Base-by-base conservation (phyloP, 768 basidiomycete species). In the Chalciporus chontae region DNA sequence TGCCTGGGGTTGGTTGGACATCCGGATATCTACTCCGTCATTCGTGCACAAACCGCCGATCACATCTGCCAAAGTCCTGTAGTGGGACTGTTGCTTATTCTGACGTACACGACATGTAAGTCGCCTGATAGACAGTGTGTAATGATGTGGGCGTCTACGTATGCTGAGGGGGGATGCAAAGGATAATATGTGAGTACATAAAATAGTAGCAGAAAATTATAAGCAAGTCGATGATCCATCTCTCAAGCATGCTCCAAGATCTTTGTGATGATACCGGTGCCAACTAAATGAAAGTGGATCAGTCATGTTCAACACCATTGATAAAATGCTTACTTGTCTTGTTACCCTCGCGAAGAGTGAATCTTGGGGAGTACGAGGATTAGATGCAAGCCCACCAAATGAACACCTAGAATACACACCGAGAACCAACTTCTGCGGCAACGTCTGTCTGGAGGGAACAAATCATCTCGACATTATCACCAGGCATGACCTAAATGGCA, bases 391-490 rank as follows among this genome's bases (percentile, higher is more conserved):
- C 19, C 2, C 26, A n/a, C 21, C 15, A 34, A 32, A 23, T 23
- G 32, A 19, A 24, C 18, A 37, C 9, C 14, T 4, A 9, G 11
- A 29, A 40, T 40, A 62, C 69, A n/a, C 58, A 75, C 83, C 94
- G 83, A 52, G 86, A 84, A 45, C 95, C 93, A 55, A 83, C 78
- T 70, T 97, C 95, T 38, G 89, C 79, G 19, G 93, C 93, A 54
- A 96, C 85, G 63, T 94, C 91, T 60, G 85, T 83, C 21, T 85
- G 78, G 32, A 97, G 79, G 23, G 80, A 74, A 65, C 90, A 91
- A 47, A 90, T 77, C 76, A 98, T 85, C 71, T 96, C 94, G 47
- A 98, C 85, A 62, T 95, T 95, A 74, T 98, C 95, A 53, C 95
- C 95, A 43, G 95, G 95, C 91, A 96, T 94, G 58, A 97, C 84